phyloP scores from a whole-genome alignment of 345 rosid genomes.

The Bruguiera sexangula region DNA sequence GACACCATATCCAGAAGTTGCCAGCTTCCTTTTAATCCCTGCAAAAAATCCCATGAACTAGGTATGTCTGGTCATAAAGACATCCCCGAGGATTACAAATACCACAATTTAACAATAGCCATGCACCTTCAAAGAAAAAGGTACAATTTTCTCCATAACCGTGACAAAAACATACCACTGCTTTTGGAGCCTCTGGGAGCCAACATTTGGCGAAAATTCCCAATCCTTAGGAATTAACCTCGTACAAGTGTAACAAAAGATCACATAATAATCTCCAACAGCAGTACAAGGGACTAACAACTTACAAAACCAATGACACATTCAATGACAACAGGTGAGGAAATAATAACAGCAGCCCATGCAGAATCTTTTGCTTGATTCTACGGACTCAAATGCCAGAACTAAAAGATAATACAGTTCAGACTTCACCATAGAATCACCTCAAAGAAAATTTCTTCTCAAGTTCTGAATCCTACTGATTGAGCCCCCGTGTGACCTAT shows the following conservation, averaged over 20 bases:
- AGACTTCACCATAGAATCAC: too few species aligned
- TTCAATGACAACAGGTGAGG: background rate
- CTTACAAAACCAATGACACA: background rate
- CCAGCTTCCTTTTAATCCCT: slow-evolving; percentile 93
- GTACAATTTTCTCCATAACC: slow-evolving; percentile 99
- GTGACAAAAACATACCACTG: slow-evolving; percentile 80
- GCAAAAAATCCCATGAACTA: slow-evolving; percentile 16
- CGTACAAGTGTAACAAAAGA: slow-evolving; percentile 48
- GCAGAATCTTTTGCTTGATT: background rate
- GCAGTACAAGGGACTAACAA: background rate
- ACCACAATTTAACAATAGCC: slow-evolving; percentile 12
- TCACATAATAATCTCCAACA: slow-evolving; percentile 1
- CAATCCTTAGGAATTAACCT: slow-evolving; percentile 78
- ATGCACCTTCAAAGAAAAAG: slow-evolving; percentile 87
- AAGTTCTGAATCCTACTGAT: too few species aligned
- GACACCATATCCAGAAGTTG: slow-evolving; percentile 73
- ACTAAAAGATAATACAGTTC: background rate
- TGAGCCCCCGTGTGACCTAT: too few species aligned
- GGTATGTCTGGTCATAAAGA: slow-evolving; percentile 11
- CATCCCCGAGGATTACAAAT: slow-evolving; percentile 16
- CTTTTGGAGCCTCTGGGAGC: slow-evolving; percentile 77
- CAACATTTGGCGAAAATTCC: slow-evolving; percentile 84
- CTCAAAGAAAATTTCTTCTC: too few species aligned
- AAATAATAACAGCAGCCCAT: background rate
- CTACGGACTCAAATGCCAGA: background rate